These are phyloP conservation scores for Jatropha multifida DNA, from an alignment of 441 rosid species.

Conservation along the genomic window DNA sequence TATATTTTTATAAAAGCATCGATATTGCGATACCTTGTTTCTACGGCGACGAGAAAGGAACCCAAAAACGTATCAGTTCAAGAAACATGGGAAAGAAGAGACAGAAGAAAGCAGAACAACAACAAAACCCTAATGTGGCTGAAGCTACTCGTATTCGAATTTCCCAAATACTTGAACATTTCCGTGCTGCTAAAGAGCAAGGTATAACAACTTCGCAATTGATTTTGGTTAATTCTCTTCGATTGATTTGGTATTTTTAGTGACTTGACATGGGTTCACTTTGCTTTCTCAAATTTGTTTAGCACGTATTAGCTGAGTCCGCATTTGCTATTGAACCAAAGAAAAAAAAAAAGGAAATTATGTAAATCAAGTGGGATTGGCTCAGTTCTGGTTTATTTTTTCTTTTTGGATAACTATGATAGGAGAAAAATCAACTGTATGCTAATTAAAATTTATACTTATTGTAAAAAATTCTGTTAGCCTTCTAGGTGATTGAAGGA, in stretches of 20 bases:
- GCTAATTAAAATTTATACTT: too few species aligned
- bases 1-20: too few species aligned
- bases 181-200: conserved; percentile 42
- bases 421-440: too few species aligned
- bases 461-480: too few species aligned
- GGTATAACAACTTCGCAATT: conserved; percentile 27
- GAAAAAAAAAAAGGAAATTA: not conserved
- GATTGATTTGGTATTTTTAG: not conserved
- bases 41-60: not conserved
- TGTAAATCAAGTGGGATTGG: not conserved
- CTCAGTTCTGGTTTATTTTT: not conserved
- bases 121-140: conserved; percentile 25
- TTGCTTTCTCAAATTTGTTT: not conserved
- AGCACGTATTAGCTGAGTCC: too few species aligned
- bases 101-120: conserved; percentile 28
- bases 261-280: not conserved
- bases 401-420: too few species aligned
- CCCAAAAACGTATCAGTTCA: not conserved
- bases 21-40: not conserved
- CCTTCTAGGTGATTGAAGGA: too few species aligned
- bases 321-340: not conserved
- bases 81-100: conserved; percentile 51
- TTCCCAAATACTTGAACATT: conserved; percentile 39
- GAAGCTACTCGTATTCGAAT: conserved; percentile 56
- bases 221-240: not conserved